Base-by-base conservation (phyloP, 441 rosid species). In the Euphorbia neoarborescens region DNA sequence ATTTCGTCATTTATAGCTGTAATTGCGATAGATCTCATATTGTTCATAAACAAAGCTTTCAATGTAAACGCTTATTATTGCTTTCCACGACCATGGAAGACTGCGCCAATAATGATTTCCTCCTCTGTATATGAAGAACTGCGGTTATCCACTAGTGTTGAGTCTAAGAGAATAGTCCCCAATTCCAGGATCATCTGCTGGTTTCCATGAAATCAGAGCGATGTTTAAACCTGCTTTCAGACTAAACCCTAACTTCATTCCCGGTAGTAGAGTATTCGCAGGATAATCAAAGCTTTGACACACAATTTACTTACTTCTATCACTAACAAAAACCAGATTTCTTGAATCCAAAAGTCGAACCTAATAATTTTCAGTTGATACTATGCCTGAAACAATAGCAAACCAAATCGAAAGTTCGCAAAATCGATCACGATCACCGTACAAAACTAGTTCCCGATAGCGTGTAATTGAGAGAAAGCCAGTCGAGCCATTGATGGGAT, bases 281-380 rank as follows among this genome's bases (percentile, higher is more conserved):
- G 80, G 77, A 61, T 69, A 60, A 69, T 77, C 77, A 73, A 77
- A 77, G 30, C 80, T 73, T 25, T 77, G 71, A 77, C 80, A 77
- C 7, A 53, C 24, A 30, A 60, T 46, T 10, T 42, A 53, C 10
- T 30, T 12, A 10, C 60, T 53, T 30, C 3, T 64, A 3, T 5
- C 17, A 1, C 20, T 10, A 13, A 73, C 13, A 37, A 73, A 27
- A 38, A 70, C 73, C 11, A 77, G 25, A 44, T 77, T 77, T 14
- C 80, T 77, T 2, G 69, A 57, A 30, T 77, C 77, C 56, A 77
- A 17, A 0, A 77, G 38, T 51, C 32, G 69, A 65, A 62, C 71
- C 1, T 12, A 59, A 14, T 3, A 35, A 15, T 51, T 5, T 13
- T 48, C 50, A 2, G 64, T 22, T 14, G 20, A 48, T 1, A 2